A percentile compares a stretch with the other conserved stretches of the same genome.
These are phyloP conservation scores for Vicia villosa DNA, from an alignment of 306 rosid species.

Conservation along the genomic window DNA sequence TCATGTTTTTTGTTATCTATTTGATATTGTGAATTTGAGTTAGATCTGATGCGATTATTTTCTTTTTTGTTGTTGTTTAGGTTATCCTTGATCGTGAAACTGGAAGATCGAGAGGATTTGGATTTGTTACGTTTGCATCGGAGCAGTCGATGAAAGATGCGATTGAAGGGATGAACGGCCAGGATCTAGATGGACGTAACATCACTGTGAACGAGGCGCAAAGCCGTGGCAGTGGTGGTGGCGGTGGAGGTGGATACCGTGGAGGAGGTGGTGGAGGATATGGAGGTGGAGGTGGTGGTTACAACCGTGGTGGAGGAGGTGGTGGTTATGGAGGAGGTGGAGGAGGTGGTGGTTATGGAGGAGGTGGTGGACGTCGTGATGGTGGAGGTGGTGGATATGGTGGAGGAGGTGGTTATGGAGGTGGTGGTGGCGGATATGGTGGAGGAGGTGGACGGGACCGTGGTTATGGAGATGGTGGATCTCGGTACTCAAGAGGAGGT, in stretches of 20 bases:
- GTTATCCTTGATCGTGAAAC: constrained; percentile 93
- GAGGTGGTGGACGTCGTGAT: constrained; percentile 40
- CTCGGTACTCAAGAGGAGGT: constrained; percentile 48
- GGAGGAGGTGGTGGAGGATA: constrained; percentile 47
- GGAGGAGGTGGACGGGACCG: constrained; percentile 46
- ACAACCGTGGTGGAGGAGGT: constrained; percentile 37
- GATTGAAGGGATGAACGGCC: constrained; percentile 89
- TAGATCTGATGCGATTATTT: constrained; percentile 25
- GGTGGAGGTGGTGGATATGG: constrained; percentile 42
- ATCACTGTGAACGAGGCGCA: constrained; percentile 96
- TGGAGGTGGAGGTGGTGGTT: constrained; percentile 45
- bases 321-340: constrained; percentile 37
- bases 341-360: constrained; percentile 38
- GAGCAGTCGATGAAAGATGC: constrained; percentile 84
- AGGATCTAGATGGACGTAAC: constrained; percentile 78
- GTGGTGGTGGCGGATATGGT: constrained; percentile 35
- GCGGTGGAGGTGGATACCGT: constrained; percentile 48
- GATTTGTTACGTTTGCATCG: constrained; percentile 79
- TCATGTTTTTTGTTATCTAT: background rate
- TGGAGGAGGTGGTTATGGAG: constrained; percentile 55
- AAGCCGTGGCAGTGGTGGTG: constrained; percentile 67
- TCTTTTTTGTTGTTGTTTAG: constrained; percentile 32
- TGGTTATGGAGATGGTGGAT: constrained; percentile 52
- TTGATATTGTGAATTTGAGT: background rate
- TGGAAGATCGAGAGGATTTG: constrained; percentile 91